A percentile compares a stretch with the other conserved stretches of the same genome.
These are phyloP conservation scores for Bocquillonia castaneifolia DNA, from an alignment of 441 rosid genomes.

Conservation along the genomic window DNA sequence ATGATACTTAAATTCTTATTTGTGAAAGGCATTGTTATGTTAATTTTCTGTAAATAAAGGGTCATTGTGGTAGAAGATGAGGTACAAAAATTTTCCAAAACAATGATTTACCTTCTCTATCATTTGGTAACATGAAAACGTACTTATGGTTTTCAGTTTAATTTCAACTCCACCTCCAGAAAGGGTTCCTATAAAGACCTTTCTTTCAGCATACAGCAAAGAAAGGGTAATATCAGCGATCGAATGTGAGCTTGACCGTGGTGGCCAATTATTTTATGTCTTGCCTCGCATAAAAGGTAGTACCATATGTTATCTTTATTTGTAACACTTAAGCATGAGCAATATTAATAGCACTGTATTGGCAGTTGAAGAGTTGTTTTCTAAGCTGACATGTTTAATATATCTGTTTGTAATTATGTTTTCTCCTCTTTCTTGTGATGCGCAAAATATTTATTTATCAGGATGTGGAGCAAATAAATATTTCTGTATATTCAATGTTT, in stretches of 20 bases:
- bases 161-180: constrained; percentile 98
- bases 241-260: constrained; percentile 74
- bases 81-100: constrained; percentile 3
- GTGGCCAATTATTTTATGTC: constrained; percentile 94
- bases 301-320: constrained; percentile 25
- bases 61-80: not conserved
- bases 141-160: constrained; percentile 50
- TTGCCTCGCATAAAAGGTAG: constrained; percentile 97
- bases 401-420: not conserved
- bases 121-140: constrained; percentile 14
- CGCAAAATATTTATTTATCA: not conserved
- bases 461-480: not conserved
- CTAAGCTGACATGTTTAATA: not conserved
- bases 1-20: not conserved
- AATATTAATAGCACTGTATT: not conserved
- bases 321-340: not conserved
- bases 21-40: not conserved
- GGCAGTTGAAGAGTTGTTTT: not conserved
- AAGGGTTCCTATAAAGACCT: constrained; percentile 93
- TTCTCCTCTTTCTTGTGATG: constrained; percentile 8
- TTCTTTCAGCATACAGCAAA: constrained; percentile 60
- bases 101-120: constrained; percentile 1
- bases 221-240: constrained; percentile 67
- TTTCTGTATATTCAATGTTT: not conserved
- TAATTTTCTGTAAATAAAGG: not conserved